Evolutionary conservation across 495 filamentous ascomycete genomes (phyloP).

Genomic region (Terfezia boudieri): DNA sequence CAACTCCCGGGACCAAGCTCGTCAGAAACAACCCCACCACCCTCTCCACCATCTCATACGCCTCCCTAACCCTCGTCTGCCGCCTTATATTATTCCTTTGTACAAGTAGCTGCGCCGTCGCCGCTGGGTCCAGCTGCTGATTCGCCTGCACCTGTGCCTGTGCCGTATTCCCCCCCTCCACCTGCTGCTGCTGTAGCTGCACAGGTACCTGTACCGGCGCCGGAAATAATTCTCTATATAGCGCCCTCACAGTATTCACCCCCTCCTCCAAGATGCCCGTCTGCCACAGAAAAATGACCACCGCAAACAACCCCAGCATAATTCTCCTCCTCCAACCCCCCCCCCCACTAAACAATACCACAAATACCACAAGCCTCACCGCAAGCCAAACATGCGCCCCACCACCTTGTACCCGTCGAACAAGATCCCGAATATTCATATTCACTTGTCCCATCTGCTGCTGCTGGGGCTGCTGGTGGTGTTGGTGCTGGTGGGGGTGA

Average conservation of each 20-base stretch:
- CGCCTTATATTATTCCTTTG: neutral
- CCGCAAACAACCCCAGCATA: slow-evolving; percentile 10
- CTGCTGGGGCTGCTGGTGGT: neutral
- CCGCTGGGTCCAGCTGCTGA: neutral
- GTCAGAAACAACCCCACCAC: slow-evolving; percentile 14
- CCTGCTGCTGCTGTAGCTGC: too few species aligned
- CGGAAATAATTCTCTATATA: neutral
- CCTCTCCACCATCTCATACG: slow-evolving; percentile 11
- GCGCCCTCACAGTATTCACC: neutral
- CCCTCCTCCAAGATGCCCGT: slow-evolving; percentile 13
- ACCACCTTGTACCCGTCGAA: slow-evolving; percentile 10
- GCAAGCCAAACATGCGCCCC: slow-evolving; percentile 16
- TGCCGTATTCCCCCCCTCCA: too few species aligned
- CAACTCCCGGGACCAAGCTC: slow-evolving; percentile 15
- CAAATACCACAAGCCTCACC: slow-evolving; percentile 13
- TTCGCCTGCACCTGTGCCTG: too few species aligned
- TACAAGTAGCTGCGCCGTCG: neutral
- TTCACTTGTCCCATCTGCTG: neutral
- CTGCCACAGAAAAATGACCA: slow-evolving; percentile 18
- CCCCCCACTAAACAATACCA: slow-evolving; percentile 13
- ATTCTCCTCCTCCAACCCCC: slow-evolving; percentile 16
- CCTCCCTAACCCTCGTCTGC: slow-evolving; percentile 6
- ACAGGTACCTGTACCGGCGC: too few species aligned
- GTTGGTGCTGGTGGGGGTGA: neutral
- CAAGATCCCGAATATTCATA: slow-evolving; percentile 5